Conservation (phyloP, 768 basidiomycete species). For the Hortiboletus campestris region DNA sequence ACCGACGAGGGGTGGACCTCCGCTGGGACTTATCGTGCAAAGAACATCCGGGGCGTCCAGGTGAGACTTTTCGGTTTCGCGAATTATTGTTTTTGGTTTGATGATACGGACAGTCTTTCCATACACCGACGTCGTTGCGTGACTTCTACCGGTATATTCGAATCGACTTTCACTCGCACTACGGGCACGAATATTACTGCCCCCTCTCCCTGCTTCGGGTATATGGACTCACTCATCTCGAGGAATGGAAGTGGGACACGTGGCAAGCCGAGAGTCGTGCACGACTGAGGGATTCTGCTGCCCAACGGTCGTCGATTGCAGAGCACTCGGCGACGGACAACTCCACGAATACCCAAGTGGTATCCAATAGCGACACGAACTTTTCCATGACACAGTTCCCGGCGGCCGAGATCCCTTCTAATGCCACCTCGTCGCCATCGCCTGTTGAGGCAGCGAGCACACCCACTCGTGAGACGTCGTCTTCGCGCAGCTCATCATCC, state of each 20-base stretch:
- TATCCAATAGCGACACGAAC: slow-evolving; percentile 2
- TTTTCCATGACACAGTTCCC: slow-evolving; percentile 2
- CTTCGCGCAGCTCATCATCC: neutral
- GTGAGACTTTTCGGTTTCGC: slow-evolving; percentile 40
- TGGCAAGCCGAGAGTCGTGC: slow-evolving; percentile 72
- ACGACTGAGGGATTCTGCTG: slow-evolving; percentile 36
- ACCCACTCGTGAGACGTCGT: neutral
- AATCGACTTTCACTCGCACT: slow-evolving; percentile 91
- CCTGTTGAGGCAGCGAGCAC: neutral
- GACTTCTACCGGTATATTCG: slow-evolving; percentile 94
- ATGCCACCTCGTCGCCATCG: neutral
- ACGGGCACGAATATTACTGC: slow-evolving; percentile 95
- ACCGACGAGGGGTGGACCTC: slow-evolving; percentile 62
- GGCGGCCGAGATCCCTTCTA: neutral
- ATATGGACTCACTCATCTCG: slow-evolving; percentile 94
- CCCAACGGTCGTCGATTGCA: slow-evolving; percentile 15
- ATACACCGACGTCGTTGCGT: slow-evolving; percentile 64
- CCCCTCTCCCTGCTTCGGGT: slow-evolving; percentile 90
- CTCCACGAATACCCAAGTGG: neutral
- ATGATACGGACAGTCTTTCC: slow-evolving; percentile 57
- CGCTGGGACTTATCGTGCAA: slow-evolving; percentile 80
- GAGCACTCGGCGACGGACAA: slow-evolving; percentile 20
- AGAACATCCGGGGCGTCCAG: slow-evolving; percentile 90
- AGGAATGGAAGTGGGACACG: slow-evolving; percentile 90
- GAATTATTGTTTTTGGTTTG: neutral